A percentile compares a stretch with the other conserved stretches of the same genome.
These are phyloP conservation scores for Eucalyptus melliodora DNA, from an alignment of 345 rosid species.

Conservation along the genomic window DNA sequence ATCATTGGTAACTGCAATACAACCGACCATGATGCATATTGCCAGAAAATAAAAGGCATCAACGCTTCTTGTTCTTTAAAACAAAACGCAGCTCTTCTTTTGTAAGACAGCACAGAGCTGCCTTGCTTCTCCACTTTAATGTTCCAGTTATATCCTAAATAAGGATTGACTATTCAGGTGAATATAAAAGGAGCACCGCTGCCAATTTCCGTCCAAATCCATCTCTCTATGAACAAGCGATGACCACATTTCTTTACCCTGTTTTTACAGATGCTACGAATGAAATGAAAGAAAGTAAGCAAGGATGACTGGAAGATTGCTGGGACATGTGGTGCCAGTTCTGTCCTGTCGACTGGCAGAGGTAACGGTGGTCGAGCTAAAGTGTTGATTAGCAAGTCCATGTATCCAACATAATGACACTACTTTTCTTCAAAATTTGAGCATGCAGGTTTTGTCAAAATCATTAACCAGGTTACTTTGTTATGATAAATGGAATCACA, in stretches of 20 bases:
- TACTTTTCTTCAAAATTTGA: background rate
- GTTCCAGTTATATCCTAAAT: background rate
- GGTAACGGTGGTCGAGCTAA: background rate
- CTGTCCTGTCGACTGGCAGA: background rate
- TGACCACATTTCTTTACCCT: background rate
- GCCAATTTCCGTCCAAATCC: background rate
- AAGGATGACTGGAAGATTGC: background rate
- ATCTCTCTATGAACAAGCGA: background rate
- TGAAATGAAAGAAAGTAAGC: background rate
- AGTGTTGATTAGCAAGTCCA: background rate
- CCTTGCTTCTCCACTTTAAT: background rate
- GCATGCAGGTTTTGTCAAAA: background rate
- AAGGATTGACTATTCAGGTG: background rate
- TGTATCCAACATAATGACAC: background rate
- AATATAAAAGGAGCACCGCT: background rate
- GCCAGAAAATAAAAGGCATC: background rate
- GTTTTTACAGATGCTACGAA: background rate
- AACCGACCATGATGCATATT: background rate
- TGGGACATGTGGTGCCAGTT: background rate
- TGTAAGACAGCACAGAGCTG: background rate
- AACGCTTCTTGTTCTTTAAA: background rate
- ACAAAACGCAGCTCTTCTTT: background rate
- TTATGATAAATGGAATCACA: background rate
- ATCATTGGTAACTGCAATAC: slow-evolving; percentile 34
- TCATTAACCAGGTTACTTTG: background rate